Base-by-base conservation (phyloP, 106 monocot genomes). In the Chionographis japonica region DNA sequence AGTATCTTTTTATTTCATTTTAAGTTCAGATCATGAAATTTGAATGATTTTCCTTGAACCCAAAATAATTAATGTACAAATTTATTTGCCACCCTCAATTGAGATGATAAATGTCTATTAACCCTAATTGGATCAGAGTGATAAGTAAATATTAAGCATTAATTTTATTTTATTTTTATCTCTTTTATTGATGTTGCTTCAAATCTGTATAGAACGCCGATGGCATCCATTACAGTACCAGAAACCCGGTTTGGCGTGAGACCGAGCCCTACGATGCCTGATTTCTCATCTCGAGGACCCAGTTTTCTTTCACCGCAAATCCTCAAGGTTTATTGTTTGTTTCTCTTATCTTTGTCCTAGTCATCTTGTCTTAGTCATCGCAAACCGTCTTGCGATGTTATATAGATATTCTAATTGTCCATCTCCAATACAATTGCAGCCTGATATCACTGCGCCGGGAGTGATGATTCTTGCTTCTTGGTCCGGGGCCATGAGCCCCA, bases 261-360 rank as follows among this genome's bases (percentile, higher is more conserved):
- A 60, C 87, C 80, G 0, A 69, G 86, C 4, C 94, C 90, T 2
- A 14, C n/a, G 5, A 73, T 94, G 75, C 77, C 90, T 1, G 38
- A 9, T 6, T 94, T 90, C 84, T 87, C 90, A 53, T 90, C 90
- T 43, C 57, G 58, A 40, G 94, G 94, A 12, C 94, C 94, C 18
- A 80, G 62, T 59, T 1, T 56, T 5, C 27, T 84, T 36, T 63
- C 65, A 4, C 87, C 84, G 9, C 68, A 85, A 69, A 67, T 94
- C 11, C 67, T 94, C 10, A 94, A 94, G 89, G 86, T 84, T n/a
- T 8, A 20, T 8, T 14, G 2, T 19, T 27, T 59, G 42, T 8
- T 35, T 54, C 8, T 50, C 14, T n/a, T n/a, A 74, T 3, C 0
- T 10, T 0, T 58, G 8, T 5, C n/a, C 6, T 54, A 52, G 20